Conservation (phyloP, 2,329 filamentous ascomycete genomes). For the Calonectria naviculata region DNA sequence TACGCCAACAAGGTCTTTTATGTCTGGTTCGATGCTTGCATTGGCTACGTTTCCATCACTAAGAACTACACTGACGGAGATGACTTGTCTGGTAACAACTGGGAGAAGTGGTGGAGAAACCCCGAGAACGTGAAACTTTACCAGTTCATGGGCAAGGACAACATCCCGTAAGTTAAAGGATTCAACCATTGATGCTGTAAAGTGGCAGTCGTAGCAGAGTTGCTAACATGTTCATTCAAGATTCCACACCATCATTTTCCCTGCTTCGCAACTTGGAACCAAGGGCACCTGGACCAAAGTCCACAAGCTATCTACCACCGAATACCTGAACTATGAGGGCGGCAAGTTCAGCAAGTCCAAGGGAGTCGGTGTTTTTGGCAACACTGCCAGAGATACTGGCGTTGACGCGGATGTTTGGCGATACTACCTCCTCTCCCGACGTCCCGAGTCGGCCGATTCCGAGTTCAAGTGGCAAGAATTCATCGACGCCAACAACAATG, state of each 20-base stretch:
- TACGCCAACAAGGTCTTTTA: constrained; percentile 82
- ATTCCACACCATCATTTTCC: constrained; percentile 88
- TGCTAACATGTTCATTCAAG: constrained; percentile 17
- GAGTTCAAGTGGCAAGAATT: constrained; percentile 92
- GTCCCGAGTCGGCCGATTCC: constrained; percentile 87
- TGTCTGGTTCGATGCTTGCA: constrained; percentile 93
- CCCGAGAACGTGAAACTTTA: constrained; percentile 89
- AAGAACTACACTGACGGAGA: constrained; percentile 80
- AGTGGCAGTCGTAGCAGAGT: not conserved
- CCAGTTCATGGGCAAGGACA: constrained; percentile 91
- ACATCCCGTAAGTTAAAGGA: constrained; percentile 57
- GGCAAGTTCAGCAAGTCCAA: constrained; percentile 95
- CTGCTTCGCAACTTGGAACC: constrained; percentile 86
- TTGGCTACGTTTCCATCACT: constrained; percentile 96
- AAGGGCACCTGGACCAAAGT: constrained; percentile 89
- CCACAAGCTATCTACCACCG: constrained; percentile 88
- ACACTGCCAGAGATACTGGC: constrained; percentile 87
- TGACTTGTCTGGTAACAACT: constrained; percentile 67
- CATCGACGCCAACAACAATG: constrained; percentile 87
- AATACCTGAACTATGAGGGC: constrained; percentile 87
- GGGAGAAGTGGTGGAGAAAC: constrained; percentile 96
- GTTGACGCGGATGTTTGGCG: constrained; percentile 90
- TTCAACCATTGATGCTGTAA: not conserved
- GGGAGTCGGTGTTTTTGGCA: constrained; percentile 91
- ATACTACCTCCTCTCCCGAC: constrained; percentile 87